These are phyloP conservation scores for Wickerhamiella azyma DNA, from an alignment of 805 yeast species.

Conservation along the genomic window DNA sequence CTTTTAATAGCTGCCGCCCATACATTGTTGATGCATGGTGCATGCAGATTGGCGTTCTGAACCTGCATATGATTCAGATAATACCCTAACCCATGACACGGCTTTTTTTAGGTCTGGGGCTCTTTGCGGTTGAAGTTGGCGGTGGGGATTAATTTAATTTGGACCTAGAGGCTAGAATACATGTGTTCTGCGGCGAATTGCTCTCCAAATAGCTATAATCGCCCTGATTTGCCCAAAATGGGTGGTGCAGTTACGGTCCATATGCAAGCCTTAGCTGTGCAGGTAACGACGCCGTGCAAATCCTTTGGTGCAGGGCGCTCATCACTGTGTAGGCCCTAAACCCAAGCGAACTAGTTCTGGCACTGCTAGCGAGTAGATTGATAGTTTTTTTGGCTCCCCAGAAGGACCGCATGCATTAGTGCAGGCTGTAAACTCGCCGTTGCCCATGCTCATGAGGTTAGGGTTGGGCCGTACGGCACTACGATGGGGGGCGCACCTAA, in stretches of 20 bases:
- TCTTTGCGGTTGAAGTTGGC: no score
- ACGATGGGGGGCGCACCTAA: background rate
- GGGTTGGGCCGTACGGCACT: background rate
- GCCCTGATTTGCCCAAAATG: background rate
- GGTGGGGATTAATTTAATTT: background rate
- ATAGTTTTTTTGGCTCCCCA: background rate
- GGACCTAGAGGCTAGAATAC: no score
- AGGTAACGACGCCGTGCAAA: background rate
- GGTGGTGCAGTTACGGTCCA: background rate
- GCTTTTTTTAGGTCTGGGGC: no score
- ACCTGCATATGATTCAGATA: background rate
- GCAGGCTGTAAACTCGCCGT: background rate
- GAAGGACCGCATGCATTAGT: no score
- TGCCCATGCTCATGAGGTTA: background rate
- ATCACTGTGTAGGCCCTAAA: background rate
- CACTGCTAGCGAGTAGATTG: background rate
- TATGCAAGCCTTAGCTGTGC: background rate
- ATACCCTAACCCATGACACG: background rate
- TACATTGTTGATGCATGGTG: background rate
- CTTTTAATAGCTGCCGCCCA: background rate
- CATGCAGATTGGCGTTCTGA: background rate
- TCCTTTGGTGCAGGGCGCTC: background rate
- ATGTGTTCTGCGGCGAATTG: no score
- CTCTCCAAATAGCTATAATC: background rate
- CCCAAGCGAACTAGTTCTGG: background rate